These are phyloP conservation scores for Carallia pectinifolia DNA, from an alignment of 345 rosid species.

Conservation along the genomic window DNA sequence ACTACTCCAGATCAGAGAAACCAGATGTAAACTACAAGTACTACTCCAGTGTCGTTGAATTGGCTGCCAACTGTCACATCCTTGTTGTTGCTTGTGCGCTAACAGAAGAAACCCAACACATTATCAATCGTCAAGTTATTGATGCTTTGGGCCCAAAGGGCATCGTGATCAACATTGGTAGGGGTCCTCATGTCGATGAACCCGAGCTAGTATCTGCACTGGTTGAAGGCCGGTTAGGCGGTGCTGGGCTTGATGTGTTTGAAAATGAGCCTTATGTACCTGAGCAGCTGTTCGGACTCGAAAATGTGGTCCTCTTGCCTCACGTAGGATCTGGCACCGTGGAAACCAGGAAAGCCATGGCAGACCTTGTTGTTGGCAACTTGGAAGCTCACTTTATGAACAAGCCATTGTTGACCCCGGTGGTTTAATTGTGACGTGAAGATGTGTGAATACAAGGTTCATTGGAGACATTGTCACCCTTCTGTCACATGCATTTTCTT, in stretches of 20 bases:
- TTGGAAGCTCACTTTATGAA: slow-evolving; percentile 17
- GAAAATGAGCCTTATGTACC: slow-evolving; percentile 56
- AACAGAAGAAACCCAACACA: slow-evolving; percentile 45
- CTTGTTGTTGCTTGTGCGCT: slow-evolving; percentile 56
- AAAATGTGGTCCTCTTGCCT: slow-evolving; percentile 53
- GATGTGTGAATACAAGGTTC: neutral
- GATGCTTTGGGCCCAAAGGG: slow-evolving; percentile 56
- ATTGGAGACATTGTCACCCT: neutral
- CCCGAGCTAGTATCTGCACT: slow-evolving; percentile 58
- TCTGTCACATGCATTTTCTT: neutral
- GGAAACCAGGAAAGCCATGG: slow-evolving; percentile 22
- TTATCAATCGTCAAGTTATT: slow-evolving; percentile 38
- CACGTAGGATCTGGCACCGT: slow-evolving; percentile 47
- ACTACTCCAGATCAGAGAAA: slow-evolving; percentile 43
- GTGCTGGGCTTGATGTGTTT: slow-evolving; percentile 60
- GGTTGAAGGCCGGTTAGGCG: slow-evolving; percentile 52
- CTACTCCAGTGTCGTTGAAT: slow-evolving; percentile 36
- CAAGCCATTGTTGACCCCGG: slow-evolving; percentile 18
- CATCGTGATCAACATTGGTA: slow-evolving; percentile 50
- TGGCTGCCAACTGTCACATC: slow-evolving; percentile 47
- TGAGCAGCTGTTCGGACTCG: slow-evolving; percentile 37
- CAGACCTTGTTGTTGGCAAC: slow-evolving; percentile 23
- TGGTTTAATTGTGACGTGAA: slow-evolving; percentile 9
- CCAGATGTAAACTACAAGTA: slow-evolving; percentile 34
- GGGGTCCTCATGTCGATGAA: slow-evolving; percentile 58